These are phyloP conservation scores for Nakazawaea ambrosiae DNA, from an alignment of 805 yeast species.

Conservation along the genomic window DNA sequence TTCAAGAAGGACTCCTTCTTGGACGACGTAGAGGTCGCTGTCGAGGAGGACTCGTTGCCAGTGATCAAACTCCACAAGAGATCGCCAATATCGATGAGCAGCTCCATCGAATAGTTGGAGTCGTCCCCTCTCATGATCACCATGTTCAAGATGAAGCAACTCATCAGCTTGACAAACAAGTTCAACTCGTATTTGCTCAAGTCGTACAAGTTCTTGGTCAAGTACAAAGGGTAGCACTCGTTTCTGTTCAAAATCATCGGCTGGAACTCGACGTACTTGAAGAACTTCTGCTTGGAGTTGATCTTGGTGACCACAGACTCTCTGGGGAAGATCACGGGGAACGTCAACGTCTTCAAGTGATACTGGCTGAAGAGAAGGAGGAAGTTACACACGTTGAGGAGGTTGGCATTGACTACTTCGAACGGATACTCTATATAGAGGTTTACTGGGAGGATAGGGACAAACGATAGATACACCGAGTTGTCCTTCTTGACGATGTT, in stretches of 20 bases:
- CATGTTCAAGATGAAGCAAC: slow-evolving; percentile 17
- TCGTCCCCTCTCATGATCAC: slow-evolving; percentile 9
- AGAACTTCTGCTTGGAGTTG: slow-evolving; percentile 4
- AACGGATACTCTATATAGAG: slow-evolving; percentile 16
- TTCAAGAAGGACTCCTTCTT: slow-evolving; percentile 1
- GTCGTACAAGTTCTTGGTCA: slow-evolving; percentile 12
- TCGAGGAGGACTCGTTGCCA: not conserved
- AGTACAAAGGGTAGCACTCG: slow-evolving; percentile 10
- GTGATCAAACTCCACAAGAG: slow-evolving; percentile 12
- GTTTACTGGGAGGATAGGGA: slow-evolving; percentile 20
- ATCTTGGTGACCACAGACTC: slow-evolving; percentile 1
- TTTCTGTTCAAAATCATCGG: slow-evolving; percentile 8
- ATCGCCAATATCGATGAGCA: slow-evolving; percentile 13
- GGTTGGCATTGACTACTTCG: slow-evolving; percentile 16
- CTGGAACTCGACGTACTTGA: slow-evolving; percentile 9
- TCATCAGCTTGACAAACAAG: slow-evolving; percentile 14
- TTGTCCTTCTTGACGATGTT: slow-evolving; percentile 7
- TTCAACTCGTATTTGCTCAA: slow-evolving; percentile 14
- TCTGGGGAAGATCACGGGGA: slow-evolving; percentile 8
- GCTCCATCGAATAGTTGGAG: slow-evolving; percentile 3
- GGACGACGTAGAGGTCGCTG: not conserved
- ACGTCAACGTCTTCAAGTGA: slow-evolving; percentile 17
- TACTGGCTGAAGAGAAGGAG: slow-evolving; percentile 13
- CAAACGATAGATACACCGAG: slow-evolving; percentile 14
- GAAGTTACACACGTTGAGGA: slow-evolving; percentile 16